Evolutionary conservation across 1,284 basidiomycete genomes (phyloP).

Genomic region (Volvariella surrecta): DNA sequence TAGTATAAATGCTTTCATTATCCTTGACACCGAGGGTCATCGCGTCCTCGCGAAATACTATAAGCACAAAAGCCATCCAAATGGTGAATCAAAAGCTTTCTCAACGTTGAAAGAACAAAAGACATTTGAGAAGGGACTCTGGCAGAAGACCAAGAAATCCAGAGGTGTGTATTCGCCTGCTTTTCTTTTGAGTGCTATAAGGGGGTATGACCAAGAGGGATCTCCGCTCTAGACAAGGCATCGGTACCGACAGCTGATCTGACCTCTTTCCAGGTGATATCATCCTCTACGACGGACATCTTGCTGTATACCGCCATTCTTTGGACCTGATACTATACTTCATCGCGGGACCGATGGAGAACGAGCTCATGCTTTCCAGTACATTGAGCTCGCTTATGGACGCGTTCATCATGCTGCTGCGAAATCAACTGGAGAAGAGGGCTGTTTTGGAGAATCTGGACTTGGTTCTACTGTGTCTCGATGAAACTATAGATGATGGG

Average conservation of each 20-base stretch:
- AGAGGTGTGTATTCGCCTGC: constrained; percentile 51
- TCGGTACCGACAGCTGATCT: background rate
- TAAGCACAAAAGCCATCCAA: constrained; percentile 60
- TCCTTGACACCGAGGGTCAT: constrained; percentile 92
- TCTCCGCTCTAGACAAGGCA: too few species aligned
- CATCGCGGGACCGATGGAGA: constrained; percentile 82
- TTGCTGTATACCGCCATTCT: constrained; percentile 91
- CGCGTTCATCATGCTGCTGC: constrained; percentile 77
- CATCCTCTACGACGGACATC: constrained; percentile 85
- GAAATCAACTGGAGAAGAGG: constrained; percentile 93
- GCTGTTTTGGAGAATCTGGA: constrained; percentile 94
- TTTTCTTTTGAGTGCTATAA: background rate
- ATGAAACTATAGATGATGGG: constrained; percentile 99
- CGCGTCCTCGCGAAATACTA: constrained; percentile 97
- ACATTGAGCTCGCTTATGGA: constrained; percentile 85
- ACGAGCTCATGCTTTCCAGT: constrained; percentile 92
- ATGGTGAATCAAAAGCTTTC: constrained; percentile 57
- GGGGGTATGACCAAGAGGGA: too few species aligned
- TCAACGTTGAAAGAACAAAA: constrained; percentile 86
- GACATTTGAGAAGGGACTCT: constrained; percentile 91
- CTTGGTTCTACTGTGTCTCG: constrained; percentile 85
- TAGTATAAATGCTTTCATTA: constrained; percentile 79
- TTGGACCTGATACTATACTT: constrained; percentile 96
- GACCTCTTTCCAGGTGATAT: constrained; percentile 68
- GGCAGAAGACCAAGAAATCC: constrained; percentile 90